A percentile compares a stretch with the other conserved stretches of the same genome.
phyloP scores from a whole-genome alignment of 305 asterid genomes.

The Fraxinus paxiana region DNA sequence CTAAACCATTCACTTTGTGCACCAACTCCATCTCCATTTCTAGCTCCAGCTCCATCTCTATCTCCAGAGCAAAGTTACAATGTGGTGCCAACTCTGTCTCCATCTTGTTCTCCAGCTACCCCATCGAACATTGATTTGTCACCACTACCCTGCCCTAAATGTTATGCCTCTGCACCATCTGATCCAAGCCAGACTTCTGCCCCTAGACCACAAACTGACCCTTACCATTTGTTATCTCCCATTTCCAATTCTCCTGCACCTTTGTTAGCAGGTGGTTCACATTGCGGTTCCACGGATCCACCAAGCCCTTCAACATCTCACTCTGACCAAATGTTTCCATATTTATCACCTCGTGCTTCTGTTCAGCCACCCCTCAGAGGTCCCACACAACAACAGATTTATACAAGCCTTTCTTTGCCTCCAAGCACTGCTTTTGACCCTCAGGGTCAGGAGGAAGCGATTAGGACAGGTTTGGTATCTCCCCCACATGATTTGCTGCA shows the following conservation, averaged over 20 bases:
- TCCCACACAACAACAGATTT: constrained; percentile 21
- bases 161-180: constrained; percentile 37
- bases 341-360: constrained; percentile 36
- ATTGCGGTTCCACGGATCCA: constrained; percentile 32
- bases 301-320: constrained; percentile 39
- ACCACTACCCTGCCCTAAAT: constrained; percentile 33
- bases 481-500: constrained; percentile 27
- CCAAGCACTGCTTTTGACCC: constrained; percentile 30
- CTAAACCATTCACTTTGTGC: constrained; percentile 51
- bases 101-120: constrained; percentile 40
- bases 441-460: constrained; percentile 7
- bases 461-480: constrained; percentile 15
- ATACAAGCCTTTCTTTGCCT: constrained; percentile 45
- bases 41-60: constrained; percentile 39
- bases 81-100: constrained; percentile 35
- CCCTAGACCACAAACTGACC: constrained; percentile 28
- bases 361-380: constrained; percentile 31
- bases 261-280: constrained; percentile 26
- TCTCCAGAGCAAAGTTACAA: constrained; percentile 29
- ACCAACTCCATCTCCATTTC: constrained; percentile 44
- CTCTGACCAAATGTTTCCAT: constrained; percentile 26
- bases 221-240: constrained; percentile 30
- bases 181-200: constrained; percentile 28
- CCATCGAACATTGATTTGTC: constrained; percentile 31
- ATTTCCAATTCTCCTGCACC: constrained; percentile 35